Evolutionary conservation across 1,139 yeast genomes (phyloP), one percentile per base, ranked within the genome.

Genomic region (Zygosaccharomyces sapae): DNA sequence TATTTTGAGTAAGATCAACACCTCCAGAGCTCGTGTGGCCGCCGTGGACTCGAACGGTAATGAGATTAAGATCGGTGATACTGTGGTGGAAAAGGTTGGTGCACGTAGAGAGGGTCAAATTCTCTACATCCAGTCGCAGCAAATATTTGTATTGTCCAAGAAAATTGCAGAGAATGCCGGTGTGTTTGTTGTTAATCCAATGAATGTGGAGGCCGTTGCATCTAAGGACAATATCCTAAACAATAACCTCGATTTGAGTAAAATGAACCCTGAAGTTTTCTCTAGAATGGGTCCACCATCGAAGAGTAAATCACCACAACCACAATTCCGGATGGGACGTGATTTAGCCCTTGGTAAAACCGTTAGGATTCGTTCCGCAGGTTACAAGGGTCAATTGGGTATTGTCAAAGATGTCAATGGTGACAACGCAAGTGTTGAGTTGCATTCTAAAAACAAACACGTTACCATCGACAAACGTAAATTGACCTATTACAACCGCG

Each of bases 391-490:
- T 37, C 79, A 89, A 57, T 83, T 85, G 73, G 99, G 98, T 63
- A 86, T 87, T 56, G 89, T 94, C 36, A 86, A 86, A 53, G 97
- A 92, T 63, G 87, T 96, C 10, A 94, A 89, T 57, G 98, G 95
- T 52, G 84, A 83, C 18, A 79, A 77, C 58, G 97, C 97, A 2
- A 79, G 97, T 52, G 86, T 92, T 41, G 99, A 92, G 69, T 76
- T 92, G 55, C 97, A 92, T 67, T 86, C 97, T 33, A 90, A 89
- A 61, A 83, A 84, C 61, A 94, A 92, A 66, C 86, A 84, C 52
- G 81, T 90, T 54, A 88, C 92, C 54, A 89, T 92, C 34, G 83
- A 81, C 58, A 90, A 90, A 63, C 77, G 79, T 34, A 86, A 81
- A 63, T 75, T 92, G 59, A 77, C 85, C 56, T 87, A 89, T 53